Percentiles rank a stretch among this genome's conserved stretches.
Conservation (phyloP, 352 stramenopile genomes). For the Phytophthora foliorum region DNA sequence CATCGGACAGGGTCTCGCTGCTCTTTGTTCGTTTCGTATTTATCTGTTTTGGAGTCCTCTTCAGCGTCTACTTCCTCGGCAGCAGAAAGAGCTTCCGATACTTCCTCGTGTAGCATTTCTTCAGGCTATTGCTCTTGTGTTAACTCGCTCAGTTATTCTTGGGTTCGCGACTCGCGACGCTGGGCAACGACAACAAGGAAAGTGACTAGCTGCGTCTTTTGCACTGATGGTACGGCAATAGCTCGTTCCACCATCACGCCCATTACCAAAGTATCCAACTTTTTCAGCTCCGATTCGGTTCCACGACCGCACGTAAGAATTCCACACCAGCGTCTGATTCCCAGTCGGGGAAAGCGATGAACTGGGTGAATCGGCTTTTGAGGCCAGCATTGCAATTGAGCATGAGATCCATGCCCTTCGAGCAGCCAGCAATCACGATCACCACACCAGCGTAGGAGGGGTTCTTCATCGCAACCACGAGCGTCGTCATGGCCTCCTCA, state of each 20-base stretch:
- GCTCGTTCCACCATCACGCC: conserved; percentile 74
- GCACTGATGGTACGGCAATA: conserved; percentile 61
- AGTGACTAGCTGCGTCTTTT: conserved; percentile 50
- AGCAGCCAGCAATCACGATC: conserved; percentile 93
- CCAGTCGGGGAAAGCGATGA: conserved; percentile 93
- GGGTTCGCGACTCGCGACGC: neutral
- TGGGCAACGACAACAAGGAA: conserved; percentile 12
- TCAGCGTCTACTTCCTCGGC: conserved; percentile 31
- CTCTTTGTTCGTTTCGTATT: conserved; percentile 24
- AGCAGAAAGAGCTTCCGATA: conserved; percentile 8
- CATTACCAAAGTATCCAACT: conserved; percentile 78
- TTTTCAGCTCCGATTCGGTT: conserved; percentile 41
- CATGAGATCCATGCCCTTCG: conserved; percentile 91
- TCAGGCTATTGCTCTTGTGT: conserved; percentile 14
- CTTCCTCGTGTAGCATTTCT: no score
- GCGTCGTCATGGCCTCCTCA: conserved; percentile 91
- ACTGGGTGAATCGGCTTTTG: conserved; percentile 93
- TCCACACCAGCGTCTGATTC: conserved; percentile 78
- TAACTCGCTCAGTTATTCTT: conserved; percentile 1
- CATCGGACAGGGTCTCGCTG: conserved; percentile 62
- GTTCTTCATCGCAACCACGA: conserved; percentile 92
- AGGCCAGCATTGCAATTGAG: conserved; percentile 91
- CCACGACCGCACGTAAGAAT: conserved; percentile 60
- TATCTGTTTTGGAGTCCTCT: conserved; percentile 26
- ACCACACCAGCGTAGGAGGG: conserved; percentile 87